Base-by-base conservation (phyloP, 2,329 filamentous ascomycete species). In the Hypoxylon sp. region DNA sequence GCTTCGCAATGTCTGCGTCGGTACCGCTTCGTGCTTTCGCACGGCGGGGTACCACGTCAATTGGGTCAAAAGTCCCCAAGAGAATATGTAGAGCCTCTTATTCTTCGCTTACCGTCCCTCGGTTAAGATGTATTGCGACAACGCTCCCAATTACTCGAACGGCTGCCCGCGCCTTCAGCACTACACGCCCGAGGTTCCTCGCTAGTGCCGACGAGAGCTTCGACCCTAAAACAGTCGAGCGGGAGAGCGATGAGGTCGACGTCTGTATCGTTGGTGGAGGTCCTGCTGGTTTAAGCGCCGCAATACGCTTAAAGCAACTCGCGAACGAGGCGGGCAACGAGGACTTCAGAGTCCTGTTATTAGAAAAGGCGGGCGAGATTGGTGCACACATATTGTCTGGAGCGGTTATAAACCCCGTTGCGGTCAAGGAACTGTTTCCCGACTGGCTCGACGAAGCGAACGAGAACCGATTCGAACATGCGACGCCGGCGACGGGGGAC, bases 211-310 rank as follows among this genome's bases (percentile, higher is more conserved):
- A 88, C 62, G 87, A 88, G 36, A 76, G 82, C 61, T 92, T 93
- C 73, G 90, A 94, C 76, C 90, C 90, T 7, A 80, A 82, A 23
- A 81, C 80, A 60, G 84, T 94, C 63, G 95, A 98, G 71, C 91
- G 96, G 71, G 96, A 98, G 80, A 92, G 89, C 59, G 96, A 99
- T 76, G 84, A 96, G 81, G 96, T 99, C 30, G 96, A 99, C 80
- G 94, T 99, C 30, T 97, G 94, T 81, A 98, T 99, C 76, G 89
- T 99, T 59, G 96, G 96, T 76, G 96, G 93, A 88, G 88, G 96
- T n/a, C 96, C 96, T 58, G 93, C 96, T 57, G 96, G 96, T 65
- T 87, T 99, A 72, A 92, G 93, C 73, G 94, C 96, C 50, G 96
- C 95, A 55, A 99, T 99, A 77, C 91, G 93, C 72, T 84, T 99